These are phyloP conservation scores for Pelargonium myrrhifolium DNA, from an alignment of 441 rosid genomes.

Conservation along the genomic window DNA sequence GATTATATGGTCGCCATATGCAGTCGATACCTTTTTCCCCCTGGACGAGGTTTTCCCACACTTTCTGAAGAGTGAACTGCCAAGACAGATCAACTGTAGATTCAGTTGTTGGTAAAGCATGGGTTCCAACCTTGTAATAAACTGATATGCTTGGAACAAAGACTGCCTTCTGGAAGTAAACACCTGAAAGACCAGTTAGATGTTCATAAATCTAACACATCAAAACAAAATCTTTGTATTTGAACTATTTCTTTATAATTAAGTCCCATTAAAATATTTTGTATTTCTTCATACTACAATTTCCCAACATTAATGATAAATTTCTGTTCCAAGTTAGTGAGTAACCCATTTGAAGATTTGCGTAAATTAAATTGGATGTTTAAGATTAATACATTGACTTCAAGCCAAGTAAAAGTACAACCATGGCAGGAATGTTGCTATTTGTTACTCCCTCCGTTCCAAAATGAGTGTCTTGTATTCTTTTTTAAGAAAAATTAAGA, in stretches of 20 bases:
- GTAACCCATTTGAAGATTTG: background rate
- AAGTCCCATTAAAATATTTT: background rate
- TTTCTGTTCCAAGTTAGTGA: background rate
- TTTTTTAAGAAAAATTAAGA: no score
- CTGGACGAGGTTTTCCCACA: conserved; percentile 72
- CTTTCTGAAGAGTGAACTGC: conserved; percentile 75
- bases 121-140: conserved; percentile 75
- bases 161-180: conserved; percentile 74
- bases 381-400: background rate
- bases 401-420: background rate
- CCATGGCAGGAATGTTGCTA: background rate
- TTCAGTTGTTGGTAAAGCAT: conserved; percentile 38
- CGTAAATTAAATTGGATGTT: background rate
- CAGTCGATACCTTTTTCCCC: conserved; percentile 46
- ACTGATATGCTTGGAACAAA: conserved; percentile 85
- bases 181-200: conserved; percentile 43
- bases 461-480: no score
- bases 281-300: background rate
- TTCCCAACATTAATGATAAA: background rate
- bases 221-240: background rate
- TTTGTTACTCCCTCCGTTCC: no score
- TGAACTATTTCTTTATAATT: background rate
- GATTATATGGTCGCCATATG: background rate
- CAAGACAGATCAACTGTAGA: conserved; percentile 79
- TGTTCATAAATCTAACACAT: background rate